phyloP scores from a whole-genome alignment of 2,329 filamentous ascomycete genomes.

The Paraphaeosphaeria minitans region DNA sequence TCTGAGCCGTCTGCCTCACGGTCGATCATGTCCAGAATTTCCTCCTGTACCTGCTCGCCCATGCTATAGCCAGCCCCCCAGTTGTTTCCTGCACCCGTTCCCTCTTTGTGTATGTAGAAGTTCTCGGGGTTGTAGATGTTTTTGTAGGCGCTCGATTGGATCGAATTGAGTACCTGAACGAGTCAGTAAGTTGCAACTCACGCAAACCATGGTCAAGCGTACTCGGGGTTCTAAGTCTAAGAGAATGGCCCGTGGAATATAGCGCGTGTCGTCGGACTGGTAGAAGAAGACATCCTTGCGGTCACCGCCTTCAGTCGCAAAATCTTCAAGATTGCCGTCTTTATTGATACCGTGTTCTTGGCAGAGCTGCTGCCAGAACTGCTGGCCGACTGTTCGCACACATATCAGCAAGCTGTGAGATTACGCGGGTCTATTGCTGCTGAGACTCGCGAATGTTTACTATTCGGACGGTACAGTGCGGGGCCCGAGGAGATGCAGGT shows the following conservation, averaged over 20 bases:
- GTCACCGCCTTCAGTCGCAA: conserved; percentile 96
- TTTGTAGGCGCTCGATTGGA: conserved; percentile 91
- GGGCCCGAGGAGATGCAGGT: not conserved
- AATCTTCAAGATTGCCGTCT: conserved; percentile 95
- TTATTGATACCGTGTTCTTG: conserved; percentile 97
- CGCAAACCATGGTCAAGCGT: not conserved
- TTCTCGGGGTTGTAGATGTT: conserved; percentile 99
- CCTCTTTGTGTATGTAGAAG: conserved; percentile 95
- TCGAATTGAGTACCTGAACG: conserved; percentile 78
- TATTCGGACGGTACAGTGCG: not conserved
- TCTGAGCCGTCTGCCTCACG: conserved; percentile 97
- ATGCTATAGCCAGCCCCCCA: conserved; percentile 97
- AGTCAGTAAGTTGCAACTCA: not conserved
- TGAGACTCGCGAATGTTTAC: conserved; percentile 3
- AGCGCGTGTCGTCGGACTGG: conserved; percentile 96
- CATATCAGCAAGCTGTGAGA: conserved; percentile 3
- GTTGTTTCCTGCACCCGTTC: conserved; percentile 93
- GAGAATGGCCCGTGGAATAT: conserved; percentile 94
- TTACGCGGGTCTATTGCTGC: conserved; percentile 39
- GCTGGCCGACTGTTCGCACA: conserved; percentile 75
- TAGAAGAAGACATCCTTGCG: conserved; percentile 99
- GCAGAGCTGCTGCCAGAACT: conserved; percentile 99
- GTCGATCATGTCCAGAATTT: conserved; percentile 99
- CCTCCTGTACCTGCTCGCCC: conserved; percentile 89
- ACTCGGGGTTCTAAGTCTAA: conserved; percentile 93